Conservation (phyloP, 1,284 basidiomycete genomes). For the Fistulina hepatica region DNA sequence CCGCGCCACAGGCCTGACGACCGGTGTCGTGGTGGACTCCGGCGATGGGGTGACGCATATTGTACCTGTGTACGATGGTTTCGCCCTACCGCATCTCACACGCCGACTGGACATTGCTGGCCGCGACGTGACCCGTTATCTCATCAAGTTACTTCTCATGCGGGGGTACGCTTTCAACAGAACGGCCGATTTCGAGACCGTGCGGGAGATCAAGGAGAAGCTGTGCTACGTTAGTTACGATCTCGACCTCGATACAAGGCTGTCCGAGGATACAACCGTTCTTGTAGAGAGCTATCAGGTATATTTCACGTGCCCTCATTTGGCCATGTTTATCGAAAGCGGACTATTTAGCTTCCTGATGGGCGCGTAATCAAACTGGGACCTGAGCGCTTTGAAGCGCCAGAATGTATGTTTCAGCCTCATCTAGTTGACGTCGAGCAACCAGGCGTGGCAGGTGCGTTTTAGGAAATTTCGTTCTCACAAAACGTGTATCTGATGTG, state of each 20-base stretch:
- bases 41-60: slow-evolving; percentile 99
- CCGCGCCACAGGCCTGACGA: slow-evolving; percentile 70
- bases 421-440: slow-evolving; percentile 97
- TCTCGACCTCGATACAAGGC: slow-evolving; percentile 85
- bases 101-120: slow-evolving; percentile 94
- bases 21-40: slow-evolving; percentile 97
- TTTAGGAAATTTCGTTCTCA: background rate
- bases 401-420: slow-evolving; percentile 99
- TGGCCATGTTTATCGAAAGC: slow-evolving; percentile 23
- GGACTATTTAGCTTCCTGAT: slow-evolving; percentile 69
- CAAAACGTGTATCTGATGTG: background rate
- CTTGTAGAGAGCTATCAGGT: slow-evolving; percentile 95
- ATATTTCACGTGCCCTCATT: slow-evolving; percentile 17
- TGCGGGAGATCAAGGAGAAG: slow-evolving; percentile 98
- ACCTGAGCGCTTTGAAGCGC: slow-evolving; percentile 98
- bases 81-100: slow-evolving; percentile 89
- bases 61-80: slow-evolving; percentile 97
- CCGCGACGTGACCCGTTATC: slow-evolving; percentile 93
- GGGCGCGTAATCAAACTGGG: slow-evolving; percentile 96
- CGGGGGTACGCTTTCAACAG: slow-evolving; percentile 99
- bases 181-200: slow-evolving; percentile 98
- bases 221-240: slow-evolving; percentile 98
- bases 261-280: slow-evolving; percentile 94
- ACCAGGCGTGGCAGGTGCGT: slow-evolving; percentile 83
- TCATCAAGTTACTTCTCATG: slow-evolving; percentile 98